phyloP scores from a whole-genome alignment of 1,284 basidiomycete species.

The Rhodotorula sp. region DNA sequence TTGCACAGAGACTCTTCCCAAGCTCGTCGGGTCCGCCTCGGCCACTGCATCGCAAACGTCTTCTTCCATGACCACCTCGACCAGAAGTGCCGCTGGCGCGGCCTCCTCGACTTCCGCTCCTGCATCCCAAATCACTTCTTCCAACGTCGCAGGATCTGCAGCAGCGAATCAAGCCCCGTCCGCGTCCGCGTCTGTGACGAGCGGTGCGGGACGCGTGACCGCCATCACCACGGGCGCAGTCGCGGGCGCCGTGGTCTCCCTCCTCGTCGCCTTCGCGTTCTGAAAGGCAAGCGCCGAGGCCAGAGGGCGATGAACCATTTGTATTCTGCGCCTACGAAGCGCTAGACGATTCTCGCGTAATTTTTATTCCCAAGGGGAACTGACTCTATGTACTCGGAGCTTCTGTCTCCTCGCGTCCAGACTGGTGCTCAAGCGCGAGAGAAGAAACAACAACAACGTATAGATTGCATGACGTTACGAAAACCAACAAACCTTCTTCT shows the following conservation, averaged over 20 bases:
- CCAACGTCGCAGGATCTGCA: neutral
- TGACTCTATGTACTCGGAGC: too few species aligned
- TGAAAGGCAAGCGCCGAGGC: neutral
- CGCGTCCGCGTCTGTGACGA: neutral
- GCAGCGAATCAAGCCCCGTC: too few species aligned
- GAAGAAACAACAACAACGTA: too few species aligned
- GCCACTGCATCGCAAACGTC: conserved; percentile 3
- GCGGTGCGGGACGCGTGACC: neutral
- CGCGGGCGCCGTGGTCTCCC: neutral
- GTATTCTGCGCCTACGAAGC: too few species aligned
- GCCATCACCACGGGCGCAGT: neutral
- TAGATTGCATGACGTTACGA: too few species aligned
- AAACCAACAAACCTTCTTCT: too few species aligned
- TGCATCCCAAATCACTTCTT: neutral
- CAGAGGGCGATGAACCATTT: too few species aligned
- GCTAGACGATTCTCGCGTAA: too few species aligned
- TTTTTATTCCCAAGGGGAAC: too few species aligned
- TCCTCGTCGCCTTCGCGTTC: neutral
- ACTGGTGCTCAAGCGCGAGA: too few species aligned
- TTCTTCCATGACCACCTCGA: neutral
- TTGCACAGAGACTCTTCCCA: conserved; percentile 17
- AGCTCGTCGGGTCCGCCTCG: neutral
- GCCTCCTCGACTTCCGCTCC: conserved; percentile 1
- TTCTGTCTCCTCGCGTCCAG: too few species aligned
- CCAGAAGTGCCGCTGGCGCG: neutral